These are phyloP conservation scores for Lentinula raphanica DNA, from an alignment of 768 basidiomycete species.

Conservation along the genomic window DNA sequence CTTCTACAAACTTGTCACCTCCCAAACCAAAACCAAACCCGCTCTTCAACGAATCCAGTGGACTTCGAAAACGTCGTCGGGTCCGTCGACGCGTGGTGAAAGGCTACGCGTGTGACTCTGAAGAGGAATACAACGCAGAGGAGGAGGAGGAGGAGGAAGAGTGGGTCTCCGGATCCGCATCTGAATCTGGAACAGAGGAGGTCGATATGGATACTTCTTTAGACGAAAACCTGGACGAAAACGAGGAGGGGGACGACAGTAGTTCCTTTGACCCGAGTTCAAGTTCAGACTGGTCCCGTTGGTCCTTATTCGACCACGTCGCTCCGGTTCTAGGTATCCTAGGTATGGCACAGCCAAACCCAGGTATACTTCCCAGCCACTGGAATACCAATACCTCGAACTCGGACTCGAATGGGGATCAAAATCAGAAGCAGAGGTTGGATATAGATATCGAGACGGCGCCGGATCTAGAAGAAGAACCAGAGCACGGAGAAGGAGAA, in stretches of 20 bases:
- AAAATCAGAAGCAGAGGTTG: not conserved
- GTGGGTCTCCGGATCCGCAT: not conserved
- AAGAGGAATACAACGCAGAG: too few species aligned
- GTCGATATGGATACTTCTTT: not conserved
- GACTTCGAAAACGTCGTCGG: conserved; percentile 14
- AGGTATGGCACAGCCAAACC: not conserved
- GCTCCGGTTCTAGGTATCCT: not conserved
- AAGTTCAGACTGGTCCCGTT: not conserved
- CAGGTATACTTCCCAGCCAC: not conserved
- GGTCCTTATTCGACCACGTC: not conserved
- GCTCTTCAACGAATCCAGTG: not conserved
- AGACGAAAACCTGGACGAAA: not conserved
- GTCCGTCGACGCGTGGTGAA: conserved; percentile 22
- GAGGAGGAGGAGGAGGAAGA: conserved; percentile 3
- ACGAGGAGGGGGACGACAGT: not conserved
- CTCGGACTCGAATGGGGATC: too few species aligned
- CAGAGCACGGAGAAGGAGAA: too few species aligned
- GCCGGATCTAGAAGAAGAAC: conserved; percentile 12
- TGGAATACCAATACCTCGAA: too few species aligned
- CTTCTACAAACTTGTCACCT: not conserved
- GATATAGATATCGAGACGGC: conserved; percentile 14
- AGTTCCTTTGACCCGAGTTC: not conserved
- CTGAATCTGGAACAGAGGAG: conserved; percentile 18
- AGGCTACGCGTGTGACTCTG: conserved; percentile 39
- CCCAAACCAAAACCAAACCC: not conserved